Percentiles rank a stretch among this genome's conserved stretches.
Conservation (phyloP, 2,329 filamentous ascomycete species). For the Aureobasidium sp. region DNA sequence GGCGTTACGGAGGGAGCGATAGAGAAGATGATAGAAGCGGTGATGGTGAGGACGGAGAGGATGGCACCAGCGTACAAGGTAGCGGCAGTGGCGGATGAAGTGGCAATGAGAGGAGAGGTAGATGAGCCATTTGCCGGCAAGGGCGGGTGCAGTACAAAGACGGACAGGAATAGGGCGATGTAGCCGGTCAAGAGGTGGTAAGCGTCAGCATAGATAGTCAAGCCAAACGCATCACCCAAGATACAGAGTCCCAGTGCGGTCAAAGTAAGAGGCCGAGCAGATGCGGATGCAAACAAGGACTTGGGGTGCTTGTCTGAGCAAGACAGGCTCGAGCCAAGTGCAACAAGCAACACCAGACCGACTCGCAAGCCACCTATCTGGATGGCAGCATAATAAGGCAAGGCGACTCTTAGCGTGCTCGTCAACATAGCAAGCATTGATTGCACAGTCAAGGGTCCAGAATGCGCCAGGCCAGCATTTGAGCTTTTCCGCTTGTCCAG, state of each 20-base stretch:
- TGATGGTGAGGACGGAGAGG: conserved; percentile 29
- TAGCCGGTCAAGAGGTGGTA: conserved; percentile 36
- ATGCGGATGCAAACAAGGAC: conserved; percentile 18
- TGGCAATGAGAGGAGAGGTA: conserved; percentile 7
- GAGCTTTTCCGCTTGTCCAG: conserved; percentile 24
- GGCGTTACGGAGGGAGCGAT: conserved; percentile 25
- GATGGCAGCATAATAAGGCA: conserved; percentile 49
- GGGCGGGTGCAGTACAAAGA: conserved; percentile 42
- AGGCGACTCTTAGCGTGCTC: conserved; percentile 18
- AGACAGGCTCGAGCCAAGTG: conserved; percentile 36
- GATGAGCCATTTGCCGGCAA: conserved; percentile 24
- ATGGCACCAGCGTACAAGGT: conserved; percentile 29
- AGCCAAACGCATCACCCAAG: conserved; percentile 26
- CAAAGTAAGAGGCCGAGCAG: conserved; percentile 28
- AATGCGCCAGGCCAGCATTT: conserved; percentile 10
- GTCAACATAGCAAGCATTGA: not conserved
- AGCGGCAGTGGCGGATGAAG: conserved; percentile 13
- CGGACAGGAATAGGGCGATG: conserved; percentile 35
- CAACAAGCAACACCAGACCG: conserved; percentile 42
- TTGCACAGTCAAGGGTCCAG: not conserved
- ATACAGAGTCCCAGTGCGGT: conserved; percentile 26
- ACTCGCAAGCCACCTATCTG: conserved; percentile 46
- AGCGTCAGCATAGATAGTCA: conserved; percentile 20
- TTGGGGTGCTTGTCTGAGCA: conserved; percentile 18
- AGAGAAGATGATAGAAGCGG: conserved; percentile 26